Evolutionary conservation across 2,329 filamentous ascomycete genomes (phyloP).

Genomic region (Colletotrichum musae): DNA sequence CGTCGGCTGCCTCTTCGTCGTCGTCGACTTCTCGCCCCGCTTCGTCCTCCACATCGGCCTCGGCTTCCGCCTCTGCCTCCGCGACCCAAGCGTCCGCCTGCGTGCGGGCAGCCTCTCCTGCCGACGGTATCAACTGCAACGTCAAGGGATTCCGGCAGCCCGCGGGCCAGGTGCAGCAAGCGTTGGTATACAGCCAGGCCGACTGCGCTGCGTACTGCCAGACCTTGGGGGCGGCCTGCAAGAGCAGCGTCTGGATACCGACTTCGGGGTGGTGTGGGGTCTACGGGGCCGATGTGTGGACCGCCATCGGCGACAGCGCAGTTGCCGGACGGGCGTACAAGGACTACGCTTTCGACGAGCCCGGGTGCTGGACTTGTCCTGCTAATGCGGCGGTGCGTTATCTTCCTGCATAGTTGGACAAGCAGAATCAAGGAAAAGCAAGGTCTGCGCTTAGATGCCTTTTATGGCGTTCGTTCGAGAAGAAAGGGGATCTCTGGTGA

Average conservation of each 20-base stretch:
- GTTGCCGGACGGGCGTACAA: conserved; percentile 20
- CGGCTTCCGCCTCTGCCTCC: background rate
- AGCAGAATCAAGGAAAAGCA: background rate
- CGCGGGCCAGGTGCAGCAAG: background rate
- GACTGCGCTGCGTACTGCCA: conserved; percentile 22
- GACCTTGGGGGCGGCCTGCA: background rate
- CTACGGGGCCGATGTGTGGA: conserved; percentile 15
- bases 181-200: conserved; percentile 4
- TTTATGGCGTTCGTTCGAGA: too few relatives aligned
- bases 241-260: conserved; percentile 22
- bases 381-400: background rate
- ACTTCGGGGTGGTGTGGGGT: conserved; percentile 18
- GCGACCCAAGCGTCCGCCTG: background rate
- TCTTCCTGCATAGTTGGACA: background rate
- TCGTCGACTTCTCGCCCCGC: background rate
- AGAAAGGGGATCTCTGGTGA: too few relatives aligned
- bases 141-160: conserved; percentile 27
- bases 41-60: background rate
- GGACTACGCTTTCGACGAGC: conserved; percentile 22
- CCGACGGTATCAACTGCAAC: conserved; percentile 1
- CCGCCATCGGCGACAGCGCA: conserved; percentile 25
- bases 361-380: conserved; percentile 20
- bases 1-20: background rate
- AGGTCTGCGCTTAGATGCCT: too few relatives aligned
- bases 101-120: background rate